Evolutionary conservation across 352 stramenopile genomes (phyloP), one percentile per base, ranked within the genome.

Genomic region (Globisporangium megalacanthum): DNA sequence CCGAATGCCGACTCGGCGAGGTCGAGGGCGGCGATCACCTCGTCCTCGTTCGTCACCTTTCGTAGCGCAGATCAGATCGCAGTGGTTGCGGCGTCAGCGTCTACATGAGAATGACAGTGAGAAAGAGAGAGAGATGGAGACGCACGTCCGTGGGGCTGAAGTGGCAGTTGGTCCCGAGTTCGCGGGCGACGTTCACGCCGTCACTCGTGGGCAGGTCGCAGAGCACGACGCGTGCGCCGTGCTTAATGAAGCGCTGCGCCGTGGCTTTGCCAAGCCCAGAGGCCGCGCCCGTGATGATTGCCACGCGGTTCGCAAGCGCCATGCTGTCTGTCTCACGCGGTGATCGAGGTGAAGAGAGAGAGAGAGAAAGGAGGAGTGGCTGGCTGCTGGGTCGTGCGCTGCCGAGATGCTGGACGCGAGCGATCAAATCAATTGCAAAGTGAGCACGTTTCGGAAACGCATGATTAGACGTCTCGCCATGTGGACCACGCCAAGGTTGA

Each of bases 231-330:
- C 79, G 79, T 53, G 84, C 95, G 29, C 95, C 96, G 54, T 91
- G 72, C 61, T 91, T 80, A 33, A 97, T 65, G 59, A 99, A 86
- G 52, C 83, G 82, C 56, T 80, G 77, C n/a, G 91, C 96, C 42
- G 95, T 97, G 25, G 94, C 93, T 25, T 85, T 81, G 11, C 96
- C 96, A 10, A 99, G 75, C n/a, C 96, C 96, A 11, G 91, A 98
- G 47, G 91, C 88, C 4, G 85, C 93, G 57, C 96, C 96, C 4
- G 91, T 98, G 36, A 99, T 80, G 62, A 99, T 68, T 11, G 89
- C 94, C 52, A 95, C 71, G 48, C 79, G 77, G 55, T 70, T 77
- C 1, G 79, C 64, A 25, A 95, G 66, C 41, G 81, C 52, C 79
- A 90, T 91, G 31, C 10, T 54, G 22, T 36, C n/a, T 54, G 20